These are phyloP conservation scores for Discostella pseudostelligera DNA, from an alignment of 108 stramenopile genomes.

Conservation along the genomic window DNA sequence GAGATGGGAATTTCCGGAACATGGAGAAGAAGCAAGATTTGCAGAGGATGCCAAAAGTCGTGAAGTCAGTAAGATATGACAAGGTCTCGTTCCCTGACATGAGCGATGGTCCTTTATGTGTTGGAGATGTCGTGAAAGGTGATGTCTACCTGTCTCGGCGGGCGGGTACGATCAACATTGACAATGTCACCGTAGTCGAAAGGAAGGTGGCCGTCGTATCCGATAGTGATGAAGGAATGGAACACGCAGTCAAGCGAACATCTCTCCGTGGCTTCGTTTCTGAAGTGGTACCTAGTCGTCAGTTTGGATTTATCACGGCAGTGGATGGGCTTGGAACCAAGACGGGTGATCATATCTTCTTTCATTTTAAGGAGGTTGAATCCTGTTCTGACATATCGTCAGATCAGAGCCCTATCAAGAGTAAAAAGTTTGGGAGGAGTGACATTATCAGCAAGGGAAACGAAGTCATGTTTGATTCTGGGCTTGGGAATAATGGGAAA, in stretches of 20 bases:
- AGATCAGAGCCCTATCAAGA: slow-evolving; percentile 22
- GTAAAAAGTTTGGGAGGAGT: slow-evolving; percentile 13
- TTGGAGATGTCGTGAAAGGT: slow-evolving; percentile 61
- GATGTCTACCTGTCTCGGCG: slow-evolving; percentile 62
- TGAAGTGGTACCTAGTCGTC: slow-evolving; percentile 61
- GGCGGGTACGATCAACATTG: slow-evolving; percentile 41
- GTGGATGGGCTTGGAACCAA: slow-evolving; percentile 62
- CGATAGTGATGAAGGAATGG: slow-evolving; percentile 20
- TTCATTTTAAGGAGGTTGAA: slow-evolving; percentile 45
- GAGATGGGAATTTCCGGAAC: not conserved
- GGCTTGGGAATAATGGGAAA: slow-evolving; percentile 62
- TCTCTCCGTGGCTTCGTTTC: slow-evolving; percentile 61
- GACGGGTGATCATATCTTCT: slow-evolving; percentile 64
- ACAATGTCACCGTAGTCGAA: slow-evolving; percentile 61
- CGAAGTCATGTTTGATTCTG: slow-evolving; percentile 73
- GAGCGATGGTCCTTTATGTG: slow-evolving; percentile 45
- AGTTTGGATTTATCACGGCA: slow-evolving; percentile 79
- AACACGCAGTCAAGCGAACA: slow-evolving; percentile 1
- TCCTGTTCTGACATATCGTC: slow-evolving; percentile 10
- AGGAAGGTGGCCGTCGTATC: slow-evolving; percentile 21
- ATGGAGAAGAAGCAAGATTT: slow-evolving; percentile 3
- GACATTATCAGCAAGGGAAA: slow-evolving; percentile 55
- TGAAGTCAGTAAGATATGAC: slow-evolving; percentile 55
- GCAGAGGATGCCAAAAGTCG: slow-evolving; percentile 20
- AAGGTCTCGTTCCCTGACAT: slow-evolving; percentile 51